Evolutionary conservation across 495 filamentous ascomycete species (phyloP).

Genomic region (Acidomyces sp.): DNA sequence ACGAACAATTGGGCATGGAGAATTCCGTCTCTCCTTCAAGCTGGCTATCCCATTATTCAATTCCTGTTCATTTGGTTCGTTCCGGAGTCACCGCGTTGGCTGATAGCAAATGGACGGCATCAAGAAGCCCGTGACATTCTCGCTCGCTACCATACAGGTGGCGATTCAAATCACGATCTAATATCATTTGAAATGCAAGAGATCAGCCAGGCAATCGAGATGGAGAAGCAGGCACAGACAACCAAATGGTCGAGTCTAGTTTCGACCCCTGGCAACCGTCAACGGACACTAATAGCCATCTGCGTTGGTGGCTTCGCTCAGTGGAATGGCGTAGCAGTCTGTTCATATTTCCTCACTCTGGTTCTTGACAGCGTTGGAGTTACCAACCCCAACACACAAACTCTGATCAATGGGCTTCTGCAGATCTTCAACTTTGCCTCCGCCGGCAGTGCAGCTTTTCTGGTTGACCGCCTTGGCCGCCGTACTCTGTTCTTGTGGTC

Average conservation of each 20-base stretch:
- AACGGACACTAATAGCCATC: slow-evolving; percentile 5
- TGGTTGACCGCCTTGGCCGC: slow-evolving; percentile 40
- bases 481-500: slow-evolving; percentile 41
- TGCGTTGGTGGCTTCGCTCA: slow-evolving; percentile 23
- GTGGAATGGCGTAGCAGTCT: slow-evolving; percentile 29
- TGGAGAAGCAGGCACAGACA: slow-evolving; percentile 7
- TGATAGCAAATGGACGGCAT: slow-evolving; percentile 2
- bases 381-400: slow-evolving; percentile 22
- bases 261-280: slow-evolving; percentile 6
- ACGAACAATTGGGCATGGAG: slow-evolving; percentile 17
- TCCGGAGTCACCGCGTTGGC: slow-evolving; percentile 9
- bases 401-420: slow-evolving; percentile 27
- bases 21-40: slow-evolving; percentile 15
- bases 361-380: slow-evolving; percentile 34
- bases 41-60: slow-evolving; percentile 6
- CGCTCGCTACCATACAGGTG: slow-evolving; percentile 37
- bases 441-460: slow-evolving; percentile 39
- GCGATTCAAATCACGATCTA: slow-evolving; percentile 40
- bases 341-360: slow-evolving; percentile 24
- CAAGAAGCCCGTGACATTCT: slow-evolving; percentile 8
- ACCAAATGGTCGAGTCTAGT: slow-evolving; percentile 6
- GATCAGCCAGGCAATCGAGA: slow-evolving; percentile 9
- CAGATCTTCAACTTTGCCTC: slow-evolving; percentile 41
- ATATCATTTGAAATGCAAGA: slow-evolving; percentile 44
- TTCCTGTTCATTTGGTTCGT: slow-evolving; percentile 3